These are phyloP conservation scores for Periconia sp. DNA, from an alignment of 2,329 filamentous ascomycete species.

Conservation along the genomic window DNA sequence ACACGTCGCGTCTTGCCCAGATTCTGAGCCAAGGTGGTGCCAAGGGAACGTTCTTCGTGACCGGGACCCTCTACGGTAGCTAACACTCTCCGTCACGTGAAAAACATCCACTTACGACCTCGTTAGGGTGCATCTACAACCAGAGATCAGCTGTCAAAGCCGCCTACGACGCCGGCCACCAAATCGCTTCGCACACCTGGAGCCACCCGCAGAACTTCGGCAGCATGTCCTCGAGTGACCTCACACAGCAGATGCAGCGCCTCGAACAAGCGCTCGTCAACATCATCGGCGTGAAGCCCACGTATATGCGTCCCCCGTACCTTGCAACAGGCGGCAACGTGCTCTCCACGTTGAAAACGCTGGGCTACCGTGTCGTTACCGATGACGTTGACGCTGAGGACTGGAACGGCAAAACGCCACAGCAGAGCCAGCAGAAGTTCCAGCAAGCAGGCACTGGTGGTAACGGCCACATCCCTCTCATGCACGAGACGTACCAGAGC, in stretches of 20 bases:
- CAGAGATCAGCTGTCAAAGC: slow-evolving; percentile 32
- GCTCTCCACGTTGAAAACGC: slow-evolving; percentile 33
- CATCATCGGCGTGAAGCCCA: slow-evolving; percentile 41
- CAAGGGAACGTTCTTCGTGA: slow-evolving; percentile 41
- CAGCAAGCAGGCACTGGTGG: slow-evolving; percentile 33
- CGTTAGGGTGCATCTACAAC: slow-evolving; percentile 38
- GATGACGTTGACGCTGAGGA: slow-evolving; percentile 37
- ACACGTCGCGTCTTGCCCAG: slow-evolving; percentile 37
- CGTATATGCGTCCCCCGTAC: slow-evolving; percentile 42
- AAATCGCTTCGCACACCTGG: slow-evolving; percentile 42
- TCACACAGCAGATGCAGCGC: slow-evolving; percentile 35
- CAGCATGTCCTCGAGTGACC: slow-evolving; percentile 28
- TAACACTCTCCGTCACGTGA: not conserved
- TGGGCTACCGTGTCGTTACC: slow-evolving; percentile 41
- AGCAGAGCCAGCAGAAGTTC: slow-evolving; percentile 38
- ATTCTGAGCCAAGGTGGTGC: slow-evolving; percentile 33
- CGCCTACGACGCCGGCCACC: slow-evolving; percentile 37
- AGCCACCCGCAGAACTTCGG: slow-evolving; percentile 37
- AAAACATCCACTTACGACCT: not conserved
- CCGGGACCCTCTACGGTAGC: slow-evolving; percentile 21
- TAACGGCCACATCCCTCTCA: slow-evolving; percentile 39
- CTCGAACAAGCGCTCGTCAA: slow-evolving; percentile 38
- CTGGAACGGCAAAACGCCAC: slow-evolving; percentile 35
- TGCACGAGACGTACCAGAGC: slow-evolving; percentile 39
- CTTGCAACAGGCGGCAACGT: slow-evolving; percentile 36